Percentiles rank a stretch among this genome's conserved stretches.
These are phyloP conservation scores for Ophiostoma triangulosporum DNA, from an alignment of 2,329 filamentous ascomycete species.

Conservation along the genomic window DNA sequence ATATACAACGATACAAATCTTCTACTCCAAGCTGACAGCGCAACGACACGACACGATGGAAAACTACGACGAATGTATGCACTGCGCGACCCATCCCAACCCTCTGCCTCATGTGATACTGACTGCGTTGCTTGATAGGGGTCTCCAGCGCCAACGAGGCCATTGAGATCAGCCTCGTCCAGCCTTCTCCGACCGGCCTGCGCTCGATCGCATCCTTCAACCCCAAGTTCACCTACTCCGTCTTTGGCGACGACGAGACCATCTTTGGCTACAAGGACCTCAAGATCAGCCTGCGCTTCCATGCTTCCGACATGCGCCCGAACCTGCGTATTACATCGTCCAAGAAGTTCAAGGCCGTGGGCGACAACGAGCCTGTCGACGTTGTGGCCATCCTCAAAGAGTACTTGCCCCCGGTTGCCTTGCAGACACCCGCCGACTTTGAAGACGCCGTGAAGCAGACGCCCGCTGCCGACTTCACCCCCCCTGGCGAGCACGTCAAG, in stretches of 20 bases:
- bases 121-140: constrained; percentile 36
- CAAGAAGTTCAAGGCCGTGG: constrained; percentile 56
- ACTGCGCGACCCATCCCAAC: too few species aligned
- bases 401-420: constrained; percentile 59
- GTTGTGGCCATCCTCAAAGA: constrained; percentile 49
- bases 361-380: constrained; percentile 56
- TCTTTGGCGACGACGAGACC: constrained; percentile 85
- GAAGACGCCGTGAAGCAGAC: constrained; percentile 40
- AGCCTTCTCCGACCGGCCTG: constrained; percentile 32
- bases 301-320: constrained; percentile 62
- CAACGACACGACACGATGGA: background rate
- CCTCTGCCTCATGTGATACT: background rate
- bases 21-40: background rate
- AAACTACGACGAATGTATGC: background rate
- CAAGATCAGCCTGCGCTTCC: constrained; percentile 56
- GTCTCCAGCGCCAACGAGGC: constrained; percentile 47
- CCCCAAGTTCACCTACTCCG: constrained; percentile 77
- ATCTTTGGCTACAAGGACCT: constrained; percentile 85
- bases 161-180: constrained; percentile 45
- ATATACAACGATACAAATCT: background rate
- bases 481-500: constrained; percentile 61
- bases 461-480: constrained; percentile 38
- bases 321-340: constrained; percentile 57
- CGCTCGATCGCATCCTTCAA: constrained; percentile 57
- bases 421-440: constrained; percentile 48